These are phyloP conservation scores for Carex myosuroides DNA, from an alignment of 176 grass and related monocot species.

Conservation along the genomic window DNA sequence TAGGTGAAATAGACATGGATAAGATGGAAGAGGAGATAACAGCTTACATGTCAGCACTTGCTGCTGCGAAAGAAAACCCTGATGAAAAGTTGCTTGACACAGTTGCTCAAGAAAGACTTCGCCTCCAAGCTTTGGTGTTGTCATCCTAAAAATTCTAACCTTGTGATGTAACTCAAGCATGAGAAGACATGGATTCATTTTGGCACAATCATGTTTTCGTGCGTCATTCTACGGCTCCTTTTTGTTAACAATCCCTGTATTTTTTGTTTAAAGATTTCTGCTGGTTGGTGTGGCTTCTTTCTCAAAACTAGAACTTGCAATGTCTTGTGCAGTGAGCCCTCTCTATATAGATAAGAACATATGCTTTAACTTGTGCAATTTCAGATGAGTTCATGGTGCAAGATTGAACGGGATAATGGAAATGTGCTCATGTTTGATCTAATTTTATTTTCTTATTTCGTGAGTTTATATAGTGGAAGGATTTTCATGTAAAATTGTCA, in stretches of 20 bases:
- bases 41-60: slow-evolving; percentile 49
- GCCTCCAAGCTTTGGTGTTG: slow-evolving; percentile 60
- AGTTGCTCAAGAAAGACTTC: slow-evolving; percentile 60
- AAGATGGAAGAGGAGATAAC: slow-evolving; percentile 76
- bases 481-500: background rate
- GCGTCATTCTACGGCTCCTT: slow-evolving; percentile 4
- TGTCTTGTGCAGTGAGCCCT: no score
- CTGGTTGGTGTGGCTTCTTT: background rate
- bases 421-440: background rate
- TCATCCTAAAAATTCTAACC: slow-evolving; percentile 18
- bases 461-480: background rate
- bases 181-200: slow-evolving; percentile 6
- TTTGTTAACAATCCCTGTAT: slow-evolving; percentile 27
- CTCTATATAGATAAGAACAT: background rate
- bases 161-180: background rate
- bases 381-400: background rate
- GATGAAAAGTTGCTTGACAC: slow-evolving; percentile 51
- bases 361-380: background rate
- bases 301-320: background rate
- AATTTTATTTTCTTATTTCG: background rate
- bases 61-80: slow-evolving; percentile 80
- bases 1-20: slow-evolving; percentile 36
- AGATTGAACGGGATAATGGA: background rate
- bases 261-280: slow-evolving; percentile 4
- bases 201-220: background rate